A percentile compares a stretch with the other conserved stretches of the same genome.
Conservation (phyloP, 352 stramenopile species). For the Phytophthora macrochlamydospora region DNA sequence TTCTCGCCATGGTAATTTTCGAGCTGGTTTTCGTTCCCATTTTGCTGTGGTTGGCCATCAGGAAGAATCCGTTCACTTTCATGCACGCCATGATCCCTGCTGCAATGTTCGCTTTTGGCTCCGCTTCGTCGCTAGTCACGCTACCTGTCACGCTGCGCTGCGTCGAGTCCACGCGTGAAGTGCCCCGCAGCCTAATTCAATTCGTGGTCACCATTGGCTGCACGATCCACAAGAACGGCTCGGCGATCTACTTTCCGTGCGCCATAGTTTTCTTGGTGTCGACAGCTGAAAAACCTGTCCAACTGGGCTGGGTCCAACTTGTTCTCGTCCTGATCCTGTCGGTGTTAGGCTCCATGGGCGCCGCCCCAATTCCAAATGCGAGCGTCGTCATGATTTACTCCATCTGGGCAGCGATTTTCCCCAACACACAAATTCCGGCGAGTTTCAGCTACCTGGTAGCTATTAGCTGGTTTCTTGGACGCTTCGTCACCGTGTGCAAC, state of each 20-base stretch:
- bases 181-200: conserved; percentile 56
- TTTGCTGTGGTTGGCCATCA: conserved; percentile 48
- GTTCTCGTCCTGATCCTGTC: conserved; percentile 68
- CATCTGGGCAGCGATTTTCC: conserved; percentile 76
- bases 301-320: conserved; percentile 53
- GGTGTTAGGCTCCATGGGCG: conserved; percentile 61
- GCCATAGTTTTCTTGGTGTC: conserved; percentile 72
- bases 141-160: conserved; percentile 72
- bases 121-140: conserved; percentile 68
- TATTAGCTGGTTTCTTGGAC: conserved; percentile 75
- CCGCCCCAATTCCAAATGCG: conserved; percentile 70
- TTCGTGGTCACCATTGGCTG: conserved; percentile 80
- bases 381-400: conserved; percentile 80
- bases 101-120: conserved; percentile 69
- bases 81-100: conserved; percentile 70
- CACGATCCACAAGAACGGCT: conserved; percentile 81
- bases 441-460: conserved; percentile 79
- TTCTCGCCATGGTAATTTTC: conserved; percentile 51
- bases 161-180: conserved; percentile 61
- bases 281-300: conserved; percentile 41
- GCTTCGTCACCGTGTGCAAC: conserved; percentile 76
- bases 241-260: conserved; percentile 72
- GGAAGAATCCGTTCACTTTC: conserved; percentile 60
- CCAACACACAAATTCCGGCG: conserved; percentile 48
- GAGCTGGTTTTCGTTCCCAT: conserved; percentile 64